phyloP scores from a whole-genome alignment of 306 rosid genomes.

The Morella rubra region DNA sequence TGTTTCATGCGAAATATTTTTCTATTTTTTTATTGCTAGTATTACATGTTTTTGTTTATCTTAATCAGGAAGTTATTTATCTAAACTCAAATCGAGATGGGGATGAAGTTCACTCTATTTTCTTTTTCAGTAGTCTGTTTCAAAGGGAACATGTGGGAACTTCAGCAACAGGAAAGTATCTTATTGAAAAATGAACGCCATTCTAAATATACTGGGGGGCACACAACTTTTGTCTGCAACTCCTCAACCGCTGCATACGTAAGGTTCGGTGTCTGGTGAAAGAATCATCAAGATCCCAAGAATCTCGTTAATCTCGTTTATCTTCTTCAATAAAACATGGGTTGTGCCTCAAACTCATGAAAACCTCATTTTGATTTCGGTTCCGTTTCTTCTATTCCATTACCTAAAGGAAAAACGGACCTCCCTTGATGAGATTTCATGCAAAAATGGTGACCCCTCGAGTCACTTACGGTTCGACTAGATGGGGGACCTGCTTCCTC shows the following conservation, averaged over 20 bases:
- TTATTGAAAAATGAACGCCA: neutral
- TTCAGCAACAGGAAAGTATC: constrained; percentile 30
- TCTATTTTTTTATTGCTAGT: neutral
- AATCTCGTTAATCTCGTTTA: constrained; percentile 31
- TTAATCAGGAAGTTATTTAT: constrained; percentile 16
- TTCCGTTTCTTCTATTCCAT: neutral
- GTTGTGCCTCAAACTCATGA: neutral
- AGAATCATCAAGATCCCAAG: constrained; percentile 41
- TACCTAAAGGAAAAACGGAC: too few species aligned
- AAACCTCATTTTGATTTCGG: neutral
- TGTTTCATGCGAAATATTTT: neutral
- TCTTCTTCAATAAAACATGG: neutral
- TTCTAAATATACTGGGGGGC: constrained; percentile 29
- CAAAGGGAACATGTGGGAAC: constrained; percentile 55
- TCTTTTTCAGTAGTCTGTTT: constrained; percentile 32
- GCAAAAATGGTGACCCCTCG: neutral
- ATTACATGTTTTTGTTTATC: neutral
- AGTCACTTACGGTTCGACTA: neutral
- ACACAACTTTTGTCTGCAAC: constrained; percentile 40
- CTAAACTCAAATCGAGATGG: constrained; percentile 28
- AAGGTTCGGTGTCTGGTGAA: constrained; percentile 32
- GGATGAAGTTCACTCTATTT: constrained; percentile 25
- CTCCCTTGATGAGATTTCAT: neutral
- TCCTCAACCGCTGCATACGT: constrained; percentile 26
- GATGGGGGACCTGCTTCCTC: constrained; percentile 32